Evolutionary conservation across 2,329 filamentous ascomycete species (phyloP).

Genomic region (Cercospora berteroae): DNA sequence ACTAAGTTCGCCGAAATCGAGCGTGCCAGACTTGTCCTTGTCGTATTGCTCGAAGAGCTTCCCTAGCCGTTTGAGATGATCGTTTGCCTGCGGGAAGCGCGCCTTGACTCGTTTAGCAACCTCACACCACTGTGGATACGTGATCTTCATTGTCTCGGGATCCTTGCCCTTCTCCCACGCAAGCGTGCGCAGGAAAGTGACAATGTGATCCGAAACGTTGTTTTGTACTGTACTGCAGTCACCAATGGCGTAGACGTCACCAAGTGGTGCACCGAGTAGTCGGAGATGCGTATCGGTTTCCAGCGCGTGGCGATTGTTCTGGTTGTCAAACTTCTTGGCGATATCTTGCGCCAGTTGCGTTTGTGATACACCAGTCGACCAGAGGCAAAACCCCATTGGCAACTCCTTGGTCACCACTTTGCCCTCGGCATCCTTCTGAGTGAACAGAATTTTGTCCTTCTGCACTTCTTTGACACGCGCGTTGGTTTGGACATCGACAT

Average conservation of each 20-base stretch:
- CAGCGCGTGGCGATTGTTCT: conserved; percentile 86
- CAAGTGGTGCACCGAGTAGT: conserved; percentile 80
- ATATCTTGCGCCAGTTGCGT: conserved; percentile 75
- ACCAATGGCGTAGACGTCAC: conserved; percentile 94
- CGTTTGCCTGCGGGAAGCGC: conserved; percentile 85
- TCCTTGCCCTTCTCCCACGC: conserved; percentile 91
- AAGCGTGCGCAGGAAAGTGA: conserved; percentile 82
- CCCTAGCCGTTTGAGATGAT: conserved; percentile 84
- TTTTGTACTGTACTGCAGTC: conserved; percentile 97
- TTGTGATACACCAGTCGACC: conserved; percentile 93
- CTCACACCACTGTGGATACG: conserved; percentile 82
- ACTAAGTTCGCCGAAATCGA: conserved; percentile 88
- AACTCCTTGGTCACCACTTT: conserved; percentile 83
- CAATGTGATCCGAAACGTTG: conserved; percentile 87
- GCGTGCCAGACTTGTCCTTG: conserved; percentile 84
- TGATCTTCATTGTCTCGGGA: conserved; percentile 81
- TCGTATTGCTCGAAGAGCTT: conserved; percentile 90
- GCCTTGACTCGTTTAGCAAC: conserved; percentile 81
- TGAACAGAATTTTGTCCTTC: conserved; percentile 81
- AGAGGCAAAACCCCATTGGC: conserved; percentile 92
- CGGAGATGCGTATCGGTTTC: conserved; percentile 94
- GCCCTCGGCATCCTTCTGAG: conserved; percentile 73
- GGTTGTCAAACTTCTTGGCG: conserved; percentile 70
- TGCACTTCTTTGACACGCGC: conserved; percentile 87
- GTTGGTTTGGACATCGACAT: conserved; percentile 89